Evolutionary conservation across 345 rosid genomes (phyloP).

Genomic region (Aquilaria malaccensis): DNA sequence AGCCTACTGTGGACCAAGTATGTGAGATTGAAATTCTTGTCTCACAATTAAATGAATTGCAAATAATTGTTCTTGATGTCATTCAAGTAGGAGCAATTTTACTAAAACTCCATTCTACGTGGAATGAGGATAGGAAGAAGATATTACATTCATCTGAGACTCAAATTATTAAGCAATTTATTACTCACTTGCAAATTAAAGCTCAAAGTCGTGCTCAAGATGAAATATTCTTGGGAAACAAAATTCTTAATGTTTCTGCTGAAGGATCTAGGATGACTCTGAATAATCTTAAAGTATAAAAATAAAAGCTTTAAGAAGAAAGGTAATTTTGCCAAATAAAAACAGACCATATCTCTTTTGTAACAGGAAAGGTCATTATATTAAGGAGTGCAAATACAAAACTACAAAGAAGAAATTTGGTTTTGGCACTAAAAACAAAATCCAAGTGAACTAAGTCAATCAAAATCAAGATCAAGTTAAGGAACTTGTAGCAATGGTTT

Average conservation of each 20-base stretch:
- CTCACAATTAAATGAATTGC: background rate
- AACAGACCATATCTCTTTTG: background rate
- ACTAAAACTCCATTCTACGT: no score
- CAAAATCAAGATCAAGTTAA: background rate
- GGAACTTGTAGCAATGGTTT: background rate
- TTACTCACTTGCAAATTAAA: no score
- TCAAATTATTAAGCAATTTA: no score
- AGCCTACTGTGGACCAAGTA: background rate
- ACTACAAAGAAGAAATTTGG: background rate
- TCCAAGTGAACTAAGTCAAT: background rate
- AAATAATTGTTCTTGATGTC: no score
- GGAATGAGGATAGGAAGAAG: no score
- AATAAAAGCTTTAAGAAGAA: background rate
- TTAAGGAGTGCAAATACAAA: background rate
- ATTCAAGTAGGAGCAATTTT: no score
- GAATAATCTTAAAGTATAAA: background rate
- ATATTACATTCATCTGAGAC: no score
- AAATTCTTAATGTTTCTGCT: background rate
- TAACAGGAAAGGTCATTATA: background rate
- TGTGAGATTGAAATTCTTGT: background rate
- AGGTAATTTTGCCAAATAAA: background rate
- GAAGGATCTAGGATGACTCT: background rate
- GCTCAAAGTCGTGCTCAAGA: no score
- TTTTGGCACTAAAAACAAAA: background rate
- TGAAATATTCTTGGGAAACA: background rate